Conservation (phyloP, 495 filamentous ascomycete genomes). For the Xylaria acuta region DNA sequence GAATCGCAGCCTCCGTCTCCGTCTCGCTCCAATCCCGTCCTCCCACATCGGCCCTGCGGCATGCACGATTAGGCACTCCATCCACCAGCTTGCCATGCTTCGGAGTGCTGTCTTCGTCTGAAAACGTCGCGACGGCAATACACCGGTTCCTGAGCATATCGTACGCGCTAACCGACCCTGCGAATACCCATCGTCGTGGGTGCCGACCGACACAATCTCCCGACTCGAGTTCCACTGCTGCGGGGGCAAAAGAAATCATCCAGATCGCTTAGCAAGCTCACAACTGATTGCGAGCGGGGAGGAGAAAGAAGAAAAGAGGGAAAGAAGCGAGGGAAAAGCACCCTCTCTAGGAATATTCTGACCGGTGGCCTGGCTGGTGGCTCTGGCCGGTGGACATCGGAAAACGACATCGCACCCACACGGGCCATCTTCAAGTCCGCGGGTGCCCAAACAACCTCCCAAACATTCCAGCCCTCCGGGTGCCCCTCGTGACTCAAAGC, state of each 20-base stretch:
- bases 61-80: constrained; percentile 2
- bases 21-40: background rate
- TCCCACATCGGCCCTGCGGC: constrained; percentile 9
- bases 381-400: background rate
- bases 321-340: constrained; percentile 22
- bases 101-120: background rate
- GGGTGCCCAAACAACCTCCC: constrained; percentile 13
- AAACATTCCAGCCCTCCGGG: constrained; percentile 23
- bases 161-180: constrained; percentile 10
- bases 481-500: constrained; percentile 22
- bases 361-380: too few relatives aligned
- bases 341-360: background rate
- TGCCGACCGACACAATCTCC: constrained; percentile 20
- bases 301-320: constrained; percentile 14
- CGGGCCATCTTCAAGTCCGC: background rate
- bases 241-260: constrained; percentile 27
- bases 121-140: constrained; percentile 21
- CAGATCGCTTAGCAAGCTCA: constrained; percentile 4
- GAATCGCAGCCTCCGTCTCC: constrained; percentile 21
- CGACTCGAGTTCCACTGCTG: constrained; percentile 27
- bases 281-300: constrained; percentile 15
- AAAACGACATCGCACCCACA: constrained; percentile 6
- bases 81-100: constrained; percentile 17
- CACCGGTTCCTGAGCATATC: background rate
- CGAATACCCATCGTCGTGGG: constrained; percentile 18